These are phyloP conservation scores for Carex scoparia DNA, from an alignment of 176 grass and related monocot species.

Conservation along the genomic window DNA sequence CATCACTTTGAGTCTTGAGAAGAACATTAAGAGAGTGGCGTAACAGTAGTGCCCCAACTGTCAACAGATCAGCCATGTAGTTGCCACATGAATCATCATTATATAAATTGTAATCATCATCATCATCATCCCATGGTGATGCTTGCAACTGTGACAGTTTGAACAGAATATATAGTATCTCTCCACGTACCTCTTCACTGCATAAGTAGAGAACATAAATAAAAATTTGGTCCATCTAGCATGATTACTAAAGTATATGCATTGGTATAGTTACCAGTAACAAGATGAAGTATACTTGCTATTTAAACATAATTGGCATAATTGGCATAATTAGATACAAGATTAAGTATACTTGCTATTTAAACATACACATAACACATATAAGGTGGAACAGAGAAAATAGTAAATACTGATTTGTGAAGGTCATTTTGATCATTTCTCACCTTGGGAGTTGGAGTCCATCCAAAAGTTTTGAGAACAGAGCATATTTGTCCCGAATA, in stretches of 20 bases:
- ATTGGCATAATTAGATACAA: background rate
- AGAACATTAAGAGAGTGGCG: constrained; percentile 67
- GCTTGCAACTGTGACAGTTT: constrained; percentile 59
- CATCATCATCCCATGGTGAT: constrained; percentile 60
- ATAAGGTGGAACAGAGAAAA: background rate
- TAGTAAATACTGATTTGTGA: background rate
- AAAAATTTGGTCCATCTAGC: background rate
- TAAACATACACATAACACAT: background rate
- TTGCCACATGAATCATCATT: constrained; percentile 23
- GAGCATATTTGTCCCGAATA: constrained; percentile 53
- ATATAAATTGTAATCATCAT: constrained; percentile 22
- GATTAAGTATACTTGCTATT: background rate
- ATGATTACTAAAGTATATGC: background rate
- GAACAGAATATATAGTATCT: constrained; percentile 83
- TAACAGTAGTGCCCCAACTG: constrained; percentile 42
- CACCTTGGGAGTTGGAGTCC: constrained; percentile 81
- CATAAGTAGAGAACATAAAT: constrained; percentile 36
- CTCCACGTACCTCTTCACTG: constrained; percentile 82
- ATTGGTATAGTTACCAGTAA: background rate
- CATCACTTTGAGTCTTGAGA: constrained; percentile 83
- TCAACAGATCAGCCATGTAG: constrained; percentile 31
- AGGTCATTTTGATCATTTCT: constrained; percentile 15
- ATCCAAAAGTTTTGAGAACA: constrained; percentile 73
- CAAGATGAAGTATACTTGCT: background rate
- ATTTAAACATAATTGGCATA: background rate